A percentile compares a stretch with the other conserved stretches of the same genome.
These are phyloP conservation scores for Chalaropsis thielavioides DNA, from an alignment of 2,329 filamentous ascomycete species.

Conservation along the genomic window DNA sequence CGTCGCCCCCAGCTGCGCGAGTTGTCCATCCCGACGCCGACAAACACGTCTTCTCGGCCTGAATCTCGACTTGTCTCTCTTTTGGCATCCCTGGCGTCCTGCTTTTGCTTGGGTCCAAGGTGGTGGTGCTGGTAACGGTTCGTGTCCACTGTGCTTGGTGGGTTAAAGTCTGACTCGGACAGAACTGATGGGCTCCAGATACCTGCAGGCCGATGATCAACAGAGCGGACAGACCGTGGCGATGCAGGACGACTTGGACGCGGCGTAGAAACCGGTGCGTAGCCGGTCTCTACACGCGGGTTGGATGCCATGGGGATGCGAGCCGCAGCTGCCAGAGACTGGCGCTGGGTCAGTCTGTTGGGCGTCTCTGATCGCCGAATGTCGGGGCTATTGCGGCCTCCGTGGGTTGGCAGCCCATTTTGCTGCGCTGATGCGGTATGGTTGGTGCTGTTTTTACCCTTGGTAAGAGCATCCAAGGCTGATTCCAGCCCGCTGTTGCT, in stretches of 20 bases:
- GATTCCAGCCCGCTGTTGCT: conserved; percentile 12
- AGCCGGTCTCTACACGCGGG: background rate
- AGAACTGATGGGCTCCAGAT: conserved; percentile 19
- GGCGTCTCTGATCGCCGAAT: conserved; percentile 13
- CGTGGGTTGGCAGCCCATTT: background rate
- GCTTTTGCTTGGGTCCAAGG: background rate
- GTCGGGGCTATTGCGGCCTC: conserved; percentile 10
- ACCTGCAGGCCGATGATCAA: conserved; percentile 12
- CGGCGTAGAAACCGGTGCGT: conserved; percentile 4
- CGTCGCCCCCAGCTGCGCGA: conserved; percentile 11
- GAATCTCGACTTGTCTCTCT: background rate
- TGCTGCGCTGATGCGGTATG: background rate
- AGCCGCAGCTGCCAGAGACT: conserved; percentile 11
- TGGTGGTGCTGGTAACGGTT: conserved; percentile 8
- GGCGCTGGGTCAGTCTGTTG: conserved; percentile 8
- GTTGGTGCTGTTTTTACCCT: background rate
- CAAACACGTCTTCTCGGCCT: conserved; percentile 12
- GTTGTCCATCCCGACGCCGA: conserved; percentile 11
- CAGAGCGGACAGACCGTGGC: conserved; percentile 14
- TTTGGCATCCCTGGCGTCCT: background rate
- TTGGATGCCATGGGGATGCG: conserved; percentile 9
- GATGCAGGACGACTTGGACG: conserved; percentile 1
- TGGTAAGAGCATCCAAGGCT: conserved; percentile 12
- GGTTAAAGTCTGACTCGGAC: conserved; percentile 19
- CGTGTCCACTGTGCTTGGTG: conserved; percentile 16